Base-by-base conservation (phyloP, 768 basidiomycete species). In the Russula earlei region DNA sequence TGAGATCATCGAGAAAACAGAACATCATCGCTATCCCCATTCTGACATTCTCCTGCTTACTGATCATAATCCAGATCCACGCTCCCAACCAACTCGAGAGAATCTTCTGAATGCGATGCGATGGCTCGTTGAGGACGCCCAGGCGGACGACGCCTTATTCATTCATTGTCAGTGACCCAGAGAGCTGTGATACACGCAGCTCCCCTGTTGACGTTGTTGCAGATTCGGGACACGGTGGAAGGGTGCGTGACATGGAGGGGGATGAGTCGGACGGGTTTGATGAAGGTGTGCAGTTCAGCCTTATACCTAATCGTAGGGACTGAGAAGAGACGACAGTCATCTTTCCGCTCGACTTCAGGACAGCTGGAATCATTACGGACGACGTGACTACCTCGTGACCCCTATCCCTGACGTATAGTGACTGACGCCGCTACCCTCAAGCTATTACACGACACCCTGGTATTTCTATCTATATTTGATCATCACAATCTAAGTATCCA, bases 211-310 rank as follows among this genome's bases (percentile, higher is more conserved):
- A 6, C 24, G n/a, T 42, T 25, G 27, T 20, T 24, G 3, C 9
- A 89, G 89, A 91, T 68, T 95, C 92, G 6, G 94, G 94, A 14
- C 95, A 98, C 62, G 95, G 95, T 37, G 93, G 91, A 14, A 92
- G 93, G 70, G 85, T 85, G 0, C 77, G 85, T 59, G 95, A 96
- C 68, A 33, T 71, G 3, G 82, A 91, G 62, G 90, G 89, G 1
- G 89, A 93, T 63, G 90, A 94, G 69, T 80, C 70, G 0, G 91
- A 93, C 67, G 92, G 92, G 10, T 81, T 71, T 61, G 90, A 93
- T 62, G 89, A 92, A 78, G 83, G 85, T 81, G 36, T 45, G 25
- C 31, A 11, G 11, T 36, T 47, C 12, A 24, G 4, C 12, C 19
- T 19, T 27, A 34, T 1, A 24, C n/a, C 24, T 27, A 19, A 40